Evolutionary conservation across 1,284 basidiomycete species (phyloP).

Genomic region (Megacollybia platyphylla): DNA sequence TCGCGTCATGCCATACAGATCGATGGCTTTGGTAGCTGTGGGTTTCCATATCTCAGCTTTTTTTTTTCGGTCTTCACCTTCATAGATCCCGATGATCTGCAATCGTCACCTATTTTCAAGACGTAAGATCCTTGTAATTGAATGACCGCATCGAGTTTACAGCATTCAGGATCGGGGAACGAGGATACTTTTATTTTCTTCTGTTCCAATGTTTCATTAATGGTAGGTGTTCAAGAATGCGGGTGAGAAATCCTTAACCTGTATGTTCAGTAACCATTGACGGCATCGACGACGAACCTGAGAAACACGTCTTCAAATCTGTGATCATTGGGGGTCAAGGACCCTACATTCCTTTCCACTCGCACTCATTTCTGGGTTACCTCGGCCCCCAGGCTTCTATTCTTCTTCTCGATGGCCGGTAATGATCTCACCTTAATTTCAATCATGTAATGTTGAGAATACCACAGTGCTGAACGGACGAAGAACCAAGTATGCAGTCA

Average conservation of each 20-base stretch:
- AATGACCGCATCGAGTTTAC: not conserved
- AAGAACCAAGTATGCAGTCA: slow-evolving; percentile 70
- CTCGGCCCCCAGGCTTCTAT: slow-evolving; percentile 63
- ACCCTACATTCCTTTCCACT: slow-evolving; percentile 66
- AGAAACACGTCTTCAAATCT: slow-evolving; percentile 56
- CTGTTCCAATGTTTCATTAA: slow-evolving; percentile 89
- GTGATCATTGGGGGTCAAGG: slow-evolving; percentile 67
- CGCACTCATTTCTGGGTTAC: slow-evolving; percentile 71
- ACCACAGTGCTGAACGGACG: slow-evolving; percentile 68
- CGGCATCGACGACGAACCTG: slow-evolving; percentile 45
- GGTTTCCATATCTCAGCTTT: slow-evolving; percentile 14
- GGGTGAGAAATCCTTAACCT: not conserved
- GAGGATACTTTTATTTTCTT: slow-evolving; percentile 86
- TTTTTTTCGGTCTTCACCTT: slow-evolving; percentile 4
- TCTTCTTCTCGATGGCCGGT: slow-evolving; percentile 80
- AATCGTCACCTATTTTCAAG: slow-evolving; percentile 67
- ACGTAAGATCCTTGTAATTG: slow-evolving; percentile 29
- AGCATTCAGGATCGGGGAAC: slow-evolving; percentile 50
- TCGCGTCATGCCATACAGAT: slow-evolving; percentile 32
- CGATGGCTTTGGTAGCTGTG: slow-evolving; percentile 87
- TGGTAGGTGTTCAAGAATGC: slow-evolving; percentile 25
- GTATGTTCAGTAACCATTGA: slow-evolving; percentile 51
- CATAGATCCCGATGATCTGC: slow-evolving; percentile 73
- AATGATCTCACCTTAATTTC: slow-evolving; percentile 5
- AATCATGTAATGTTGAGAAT: not conserved